Evolutionary conservation across 2,329 filamentous ascomycete genomes (phyloP).

Genomic region (Talaromyces pinophilus): DNA sequence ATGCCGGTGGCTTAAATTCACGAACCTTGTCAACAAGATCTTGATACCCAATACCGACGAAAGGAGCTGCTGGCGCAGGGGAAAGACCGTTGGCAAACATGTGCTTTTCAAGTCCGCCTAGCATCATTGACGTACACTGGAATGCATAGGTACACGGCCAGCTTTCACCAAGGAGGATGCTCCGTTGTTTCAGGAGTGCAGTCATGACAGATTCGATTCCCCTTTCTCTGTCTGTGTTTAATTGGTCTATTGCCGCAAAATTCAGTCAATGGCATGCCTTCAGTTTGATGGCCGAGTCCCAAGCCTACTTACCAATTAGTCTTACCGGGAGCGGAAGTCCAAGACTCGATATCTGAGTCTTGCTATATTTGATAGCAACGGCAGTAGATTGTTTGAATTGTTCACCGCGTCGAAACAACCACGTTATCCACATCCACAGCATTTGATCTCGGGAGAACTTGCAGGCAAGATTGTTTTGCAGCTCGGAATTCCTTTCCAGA

Average conservation of each 20-base stretch:
- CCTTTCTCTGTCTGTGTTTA: background rate
- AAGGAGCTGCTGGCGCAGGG: background rate
- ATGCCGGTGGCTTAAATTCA: background rate
- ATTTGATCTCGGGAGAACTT: constrained; percentile 12
- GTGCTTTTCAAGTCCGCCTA: background rate
- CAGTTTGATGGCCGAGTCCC: background rate
- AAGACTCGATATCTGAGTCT: background rate
- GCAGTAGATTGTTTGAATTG: constrained; percentile 3
- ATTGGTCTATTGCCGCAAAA: background rate
- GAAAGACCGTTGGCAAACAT: background rate
- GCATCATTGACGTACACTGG: constrained; percentile 8
- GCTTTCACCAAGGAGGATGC: background rate
- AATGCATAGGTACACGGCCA: background rate
- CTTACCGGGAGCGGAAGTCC: constrained; percentile 20
- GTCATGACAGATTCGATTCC: background rate
- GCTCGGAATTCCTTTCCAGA: background rate
- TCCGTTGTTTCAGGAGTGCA: background rate
- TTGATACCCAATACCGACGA: background rate
- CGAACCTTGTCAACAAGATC: background rate
- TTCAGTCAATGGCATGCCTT: background rate
- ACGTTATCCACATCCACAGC: constrained; percentile 36
- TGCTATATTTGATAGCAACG: background rate
- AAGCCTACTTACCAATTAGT: constrained; percentile 3
- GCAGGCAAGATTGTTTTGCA: background rate
- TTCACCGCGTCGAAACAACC: background rate